Evolutionary conservation across 768 basidiomycete species (phyloP), one percentile per base, ranked within the genome.

Genomic region (Trichaptum fuscoviolaceum): DNA sequence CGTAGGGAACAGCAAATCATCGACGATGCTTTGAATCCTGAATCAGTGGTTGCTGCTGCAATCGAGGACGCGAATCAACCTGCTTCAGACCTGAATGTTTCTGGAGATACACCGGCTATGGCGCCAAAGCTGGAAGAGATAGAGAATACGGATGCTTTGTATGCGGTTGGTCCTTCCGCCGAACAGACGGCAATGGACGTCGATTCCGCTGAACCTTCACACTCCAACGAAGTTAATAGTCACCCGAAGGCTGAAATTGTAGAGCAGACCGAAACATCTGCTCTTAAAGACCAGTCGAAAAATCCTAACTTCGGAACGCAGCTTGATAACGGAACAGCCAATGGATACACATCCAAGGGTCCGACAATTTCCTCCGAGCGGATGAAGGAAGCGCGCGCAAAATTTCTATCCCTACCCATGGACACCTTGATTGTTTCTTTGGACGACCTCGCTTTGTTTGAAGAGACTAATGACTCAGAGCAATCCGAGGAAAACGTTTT

Each of bases 11-110:
- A 80, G 61, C 80, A 79, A 66, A 82, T 83, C 63, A 78, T 87
- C 17, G 74, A 85, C n/a, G 86, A 92, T 73, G 79, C 79, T 5
- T 79, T 91, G 23, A 87, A 88, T 67, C 81, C 89, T 9, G 74
- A 80, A 8, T 71, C 76, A 7, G 73, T 79, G 1, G 76, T 91
- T n/a, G 82, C 87, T 67, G 89, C 88, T 20, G 88, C 85, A 24
- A 77, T 89, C 18, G 83, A 83, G 8, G 77, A 78, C 10, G 75
- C 73, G 1, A 82, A 82, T 64, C 75, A 79, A 23, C 76, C 73
- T 35, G 76, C 78, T 62, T 74, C 74, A 63, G 75, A 77, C 25
- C 65, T 70, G 25, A 72, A 67, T 18, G 67, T 68, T 62, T 61
- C 73, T 60, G 69, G 76, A 67, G 72, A 69, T 64, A 58, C 82